phyloP scores from a whole-genome alignment of 73 alveolate genomes.

The Stentor roeselii region DNA sequence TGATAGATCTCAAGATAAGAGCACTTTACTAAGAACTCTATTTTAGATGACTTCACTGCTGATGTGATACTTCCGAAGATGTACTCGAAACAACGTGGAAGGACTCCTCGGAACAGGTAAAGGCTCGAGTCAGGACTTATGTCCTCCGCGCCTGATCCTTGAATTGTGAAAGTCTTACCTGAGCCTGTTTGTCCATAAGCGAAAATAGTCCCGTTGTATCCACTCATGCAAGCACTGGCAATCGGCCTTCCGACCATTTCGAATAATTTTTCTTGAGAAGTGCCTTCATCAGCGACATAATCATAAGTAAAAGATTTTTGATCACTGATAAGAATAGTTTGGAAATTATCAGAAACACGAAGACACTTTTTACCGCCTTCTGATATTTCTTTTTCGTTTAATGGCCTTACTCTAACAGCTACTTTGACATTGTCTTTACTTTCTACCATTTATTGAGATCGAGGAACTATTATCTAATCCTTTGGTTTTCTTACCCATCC shows the following conservation, averaged over 20 bases:
- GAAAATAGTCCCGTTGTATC: conserved; percentile 93
- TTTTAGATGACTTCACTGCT: conserved; percentile 27
- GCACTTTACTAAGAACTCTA: conserved; percentile 50
- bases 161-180: conserved; percentile 96
- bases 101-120: conserved; percentile 49
- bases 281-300: conserved; percentile 73
- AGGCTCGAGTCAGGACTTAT: neutral
- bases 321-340: conserved; percentile 36
- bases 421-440: conserved; percentile 62
- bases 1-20: conserved; percentile 69
- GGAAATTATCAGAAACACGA: neutral
- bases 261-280: conserved; percentile 68
- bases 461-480: too few relatives aligned
- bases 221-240: conserved; percentile 75
- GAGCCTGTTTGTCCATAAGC: conserved; percentile 99
- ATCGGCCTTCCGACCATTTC: conserved; percentile 73
- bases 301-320: conserved; percentile 58
- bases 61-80: conserved; percentile 46
- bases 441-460: conserved; percentile 25
- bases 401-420: conserved; percentile 98
- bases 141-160: conserved; percentile 60
- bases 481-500: too few relatives aligned
- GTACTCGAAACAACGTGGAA: conserved; percentile 73
- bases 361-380: conserved; percentile 29
- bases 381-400: conserved; percentile 82